Conservation (phyloP, 2,329 filamentous ascomycete genomes). For the Zymoseptoria passerinii region DNA sequence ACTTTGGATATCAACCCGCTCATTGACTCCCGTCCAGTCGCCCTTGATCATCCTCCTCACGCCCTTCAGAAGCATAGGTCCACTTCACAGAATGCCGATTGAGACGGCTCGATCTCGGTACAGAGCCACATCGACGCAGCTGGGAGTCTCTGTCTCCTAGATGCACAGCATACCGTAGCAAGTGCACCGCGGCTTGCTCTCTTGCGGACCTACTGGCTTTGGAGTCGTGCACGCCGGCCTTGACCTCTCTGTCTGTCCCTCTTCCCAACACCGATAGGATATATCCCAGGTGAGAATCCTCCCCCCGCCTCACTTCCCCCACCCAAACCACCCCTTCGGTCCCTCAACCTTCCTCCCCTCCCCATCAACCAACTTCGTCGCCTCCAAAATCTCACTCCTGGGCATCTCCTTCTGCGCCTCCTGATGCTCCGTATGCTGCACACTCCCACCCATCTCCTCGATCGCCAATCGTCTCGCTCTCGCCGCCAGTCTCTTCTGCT, state of each 20-base stretch:
- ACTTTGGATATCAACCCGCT: neutral
- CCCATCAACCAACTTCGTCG: conserved; percentile 14
- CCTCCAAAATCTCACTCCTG: conserved; percentile 19
- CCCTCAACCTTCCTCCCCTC: conserved; percentile 14
- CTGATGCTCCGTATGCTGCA: conserved; percentile 17
- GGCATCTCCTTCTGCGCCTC: conserved; percentile 17
- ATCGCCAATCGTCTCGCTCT: conserved; percentile 41
- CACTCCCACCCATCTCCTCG: conserved; percentile 27
- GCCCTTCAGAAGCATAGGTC: neutral
- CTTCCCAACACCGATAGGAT: neutral
- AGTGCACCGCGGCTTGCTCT: neutral
- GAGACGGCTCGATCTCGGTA: neutral
- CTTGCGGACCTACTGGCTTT: neutral
- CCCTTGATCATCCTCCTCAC: neutral
- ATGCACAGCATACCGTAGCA: neutral
- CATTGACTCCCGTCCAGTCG: neutral
- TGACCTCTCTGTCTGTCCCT: too few relatives aligned
- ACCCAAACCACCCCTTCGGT: conserved; percentile 6
- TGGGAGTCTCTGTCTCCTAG: too few relatives aligned
- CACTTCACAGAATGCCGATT: neutral
- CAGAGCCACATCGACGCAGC: too few relatives aligned
- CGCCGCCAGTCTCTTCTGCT: conserved; percentile 40
- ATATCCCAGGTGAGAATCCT: neutral
- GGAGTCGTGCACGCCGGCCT: too few relatives aligned
- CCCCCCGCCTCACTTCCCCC: conserved; percentile 4